A percentile compares a stretch with the other conserved stretches of the same genome.
These are phyloP conservation scores for Echria macrotheca DNA, from an alignment of 495 filamentous ascomycete genomes.

Conservation along the genomic window DNA sequence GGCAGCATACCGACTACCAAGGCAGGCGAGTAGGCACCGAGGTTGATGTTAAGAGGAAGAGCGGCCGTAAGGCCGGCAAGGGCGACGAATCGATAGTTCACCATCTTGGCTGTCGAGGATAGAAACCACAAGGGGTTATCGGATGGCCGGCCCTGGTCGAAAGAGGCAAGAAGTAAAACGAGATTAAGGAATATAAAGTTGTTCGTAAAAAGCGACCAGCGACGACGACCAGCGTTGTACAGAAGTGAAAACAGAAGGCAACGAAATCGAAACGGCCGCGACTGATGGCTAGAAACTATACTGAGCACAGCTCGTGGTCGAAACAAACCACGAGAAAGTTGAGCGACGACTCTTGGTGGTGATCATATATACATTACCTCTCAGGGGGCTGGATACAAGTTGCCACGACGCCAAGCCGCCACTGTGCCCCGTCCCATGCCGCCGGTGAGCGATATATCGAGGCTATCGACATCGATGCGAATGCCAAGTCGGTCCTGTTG, in stretches of 20 bases:
- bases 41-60: slow-evolving; percentile 56
- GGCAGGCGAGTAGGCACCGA: slow-evolving; percentile 55
- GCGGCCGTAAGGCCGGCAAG: slow-evolving; percentile 41
- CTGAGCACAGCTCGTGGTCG: slow-evolving; percentile 34
- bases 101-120: slow-evolving; percentile 34
- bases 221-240: slow-evolving; percentile 33
- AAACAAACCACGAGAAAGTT: slow-evolving; percentile 13
- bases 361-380: slow-evolving; percentile 27
- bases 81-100: slow-evolving; percentile 34
- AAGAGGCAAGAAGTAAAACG: background rate
- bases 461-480: background rate
- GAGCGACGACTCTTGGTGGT: slow-evolving; percentile 10
- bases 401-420: slow-evolving; percentile 15
- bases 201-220: slow-evolving; percentile 24
- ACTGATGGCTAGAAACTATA: too few relatives aligned
- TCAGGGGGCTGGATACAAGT: slow-evolving; percentile 8
- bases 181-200: slow-evolving; percentile 1
- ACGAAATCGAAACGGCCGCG: slow-evolving; percentile 14
- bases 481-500: background rate
- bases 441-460: background rate
- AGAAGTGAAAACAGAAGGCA: slow-evolving; percentile 12
- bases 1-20: slow-evolving; percentile 37
- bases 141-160: too few relatives aligned
- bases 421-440: too few relatives aligned
- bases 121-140: too few relatives aligned